A percentile compares a stretch with the other conserved stretches of the same genome.
Conservation (phyloP, 305 asterid genomes). For the Solanum hybrid region DNA sequence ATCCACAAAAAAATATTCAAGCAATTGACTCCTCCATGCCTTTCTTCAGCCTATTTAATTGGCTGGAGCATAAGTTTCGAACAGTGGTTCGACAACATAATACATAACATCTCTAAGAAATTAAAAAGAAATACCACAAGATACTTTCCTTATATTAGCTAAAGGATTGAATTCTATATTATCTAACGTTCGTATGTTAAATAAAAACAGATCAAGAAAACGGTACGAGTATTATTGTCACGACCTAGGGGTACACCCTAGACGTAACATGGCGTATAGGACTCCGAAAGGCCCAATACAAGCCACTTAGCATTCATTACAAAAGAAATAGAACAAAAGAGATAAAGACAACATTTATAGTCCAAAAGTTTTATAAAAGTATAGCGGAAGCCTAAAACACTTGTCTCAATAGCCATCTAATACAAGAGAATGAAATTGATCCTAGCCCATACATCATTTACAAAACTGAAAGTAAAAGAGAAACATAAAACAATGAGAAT, state of each 20-base stretch:
- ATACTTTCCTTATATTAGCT: background rate
- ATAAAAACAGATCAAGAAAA: background rate
- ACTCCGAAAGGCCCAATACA: background rate
- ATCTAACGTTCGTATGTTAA: background rate
- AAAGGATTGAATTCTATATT: background rate
- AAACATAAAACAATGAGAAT: no score
- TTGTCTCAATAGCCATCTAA: background rate
- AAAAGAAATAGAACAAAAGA: background rate
- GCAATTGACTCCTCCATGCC: background rate
- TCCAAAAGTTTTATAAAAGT: background rate
- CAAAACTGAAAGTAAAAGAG: background rate
- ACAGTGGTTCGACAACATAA: background rate
- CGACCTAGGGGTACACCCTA: background rate
- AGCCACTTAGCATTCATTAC: background rate
- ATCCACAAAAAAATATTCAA: background rate
- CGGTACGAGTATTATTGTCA: background rate
- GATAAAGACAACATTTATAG: background rate
- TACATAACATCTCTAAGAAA: background rate
- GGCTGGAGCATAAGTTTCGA: background rate
- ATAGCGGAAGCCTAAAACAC: background rate
- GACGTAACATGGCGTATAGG: background rate
- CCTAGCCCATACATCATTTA: background rate
- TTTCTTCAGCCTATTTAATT: background rate
- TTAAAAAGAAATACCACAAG: background rate
- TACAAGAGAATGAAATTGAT: background rate